phyloP scores from a whole-genome alignment of 768 basidiomycete genomes.

The Gloeostereum incarnatum region DNA sequence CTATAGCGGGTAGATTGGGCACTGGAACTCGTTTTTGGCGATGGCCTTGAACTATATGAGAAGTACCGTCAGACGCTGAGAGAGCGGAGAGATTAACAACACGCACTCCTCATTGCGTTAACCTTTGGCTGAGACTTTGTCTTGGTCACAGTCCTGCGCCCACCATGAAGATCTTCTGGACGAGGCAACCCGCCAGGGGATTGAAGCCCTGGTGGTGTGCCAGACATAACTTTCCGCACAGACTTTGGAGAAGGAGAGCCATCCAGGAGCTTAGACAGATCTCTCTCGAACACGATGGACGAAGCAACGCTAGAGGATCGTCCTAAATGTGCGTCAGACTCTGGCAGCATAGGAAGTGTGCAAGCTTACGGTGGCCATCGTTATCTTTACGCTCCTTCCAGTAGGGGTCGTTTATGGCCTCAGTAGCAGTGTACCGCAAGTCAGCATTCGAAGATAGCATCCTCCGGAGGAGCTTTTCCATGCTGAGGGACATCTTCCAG shows the following conservation, averaged over 20 bases:
- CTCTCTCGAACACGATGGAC: conserved; percentile 42
- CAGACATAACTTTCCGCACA: conserved; percentile 16
- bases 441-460: conserved; percentile 84
- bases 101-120: conserved; percentile 25
- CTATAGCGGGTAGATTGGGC: conserved; percentile 38
- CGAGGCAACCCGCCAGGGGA: conserved; percentile 6
- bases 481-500: conserved; percentile 57
- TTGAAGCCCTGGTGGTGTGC: conserved; percentile 24
- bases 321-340: conserved; percentile 16
- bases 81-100: neutral
- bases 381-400: conserved; percentile 29
- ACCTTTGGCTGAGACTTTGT: conserved; percentile 39
- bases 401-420: conserved; percentile 58
- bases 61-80: neutral
- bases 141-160: conserved; percentile 18
- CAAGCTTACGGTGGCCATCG: neutral
- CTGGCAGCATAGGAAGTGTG: neutral
- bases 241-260: too few species aligned
- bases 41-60: conserved; percentile 15
- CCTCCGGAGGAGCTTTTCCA: conserved; percentile 60
- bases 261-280: conserved; percentile 28
- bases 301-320: conserved; percentile 39
- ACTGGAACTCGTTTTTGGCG: conserved; percentile 28
- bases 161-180: conserved; percentile 2
- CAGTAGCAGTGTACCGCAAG: conserved; percentile 58